Evolutionary conservation across 345 rosid species (phyloP).

Genomic region (Trapa bicornis): DNA sequence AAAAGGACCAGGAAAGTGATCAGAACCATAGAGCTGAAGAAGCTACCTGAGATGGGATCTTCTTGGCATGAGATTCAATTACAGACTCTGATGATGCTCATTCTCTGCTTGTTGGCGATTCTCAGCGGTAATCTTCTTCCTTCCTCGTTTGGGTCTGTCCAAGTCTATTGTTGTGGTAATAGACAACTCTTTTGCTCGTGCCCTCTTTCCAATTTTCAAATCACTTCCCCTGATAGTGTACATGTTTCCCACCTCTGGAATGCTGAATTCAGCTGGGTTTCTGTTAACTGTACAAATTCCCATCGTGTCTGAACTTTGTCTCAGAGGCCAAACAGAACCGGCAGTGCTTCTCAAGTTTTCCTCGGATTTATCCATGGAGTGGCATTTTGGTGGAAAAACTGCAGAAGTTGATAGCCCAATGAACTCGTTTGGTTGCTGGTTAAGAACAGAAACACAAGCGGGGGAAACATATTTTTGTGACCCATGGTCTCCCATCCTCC

Average conservation of each 20-base stretch:
- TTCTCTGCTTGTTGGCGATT: background rate
- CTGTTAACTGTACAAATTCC: slow-evolving; percentile 49
- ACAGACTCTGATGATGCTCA: background rate
- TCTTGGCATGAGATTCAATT: background rate
- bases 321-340: slow-evolving; percentile 18
- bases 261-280: slow-evolving; percentile 90
- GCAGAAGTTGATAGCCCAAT: slow-evolving; percentile 31
- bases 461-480: slow-evolving; percentile 21
- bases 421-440: slow-evolving; percentile 22
- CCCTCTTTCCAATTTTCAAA: slow-evolving; percentile 26
- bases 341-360: slow-evolving; percentile 19
- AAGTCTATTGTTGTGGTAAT: background rate
- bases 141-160: slow-evolving; percentile 2
- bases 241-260: slow-evolving; percentile 47
- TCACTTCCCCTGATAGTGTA: slow-evolving; percentile 54
- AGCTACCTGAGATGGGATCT: background rate
- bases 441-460: slow-evolving; percentile 29
- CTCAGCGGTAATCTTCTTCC: background rate
- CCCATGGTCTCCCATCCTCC: slow-evolving; percentile 20
- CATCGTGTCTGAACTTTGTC: slow-evolving; percentile 19
- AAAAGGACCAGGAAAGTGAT: too few relatives aligned
- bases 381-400: slow-evolving; percentile 29
- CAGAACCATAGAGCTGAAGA: background rate
- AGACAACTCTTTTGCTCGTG: background rate
- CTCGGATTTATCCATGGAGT: slow-evolving; percentile 18